phyloP scores from a whole-genome alignment of 2,329 filamentous ascomycete genomes.

The Cytospora piceicola region DNA sequence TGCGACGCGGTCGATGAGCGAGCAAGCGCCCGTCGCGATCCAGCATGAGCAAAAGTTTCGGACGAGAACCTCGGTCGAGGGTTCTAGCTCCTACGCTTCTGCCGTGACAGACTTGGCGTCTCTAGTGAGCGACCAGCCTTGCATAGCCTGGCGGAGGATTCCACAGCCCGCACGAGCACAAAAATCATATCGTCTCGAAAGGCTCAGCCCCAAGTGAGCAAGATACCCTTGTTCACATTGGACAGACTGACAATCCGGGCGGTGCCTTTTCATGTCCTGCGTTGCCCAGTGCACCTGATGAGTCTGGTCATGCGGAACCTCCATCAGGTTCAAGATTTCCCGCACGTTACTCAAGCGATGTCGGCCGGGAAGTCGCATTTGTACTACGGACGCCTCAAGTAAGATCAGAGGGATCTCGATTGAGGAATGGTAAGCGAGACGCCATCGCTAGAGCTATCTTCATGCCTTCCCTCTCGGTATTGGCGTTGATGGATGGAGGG shows the following conservation, averaged over 20 bases:
- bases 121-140: not conserved
- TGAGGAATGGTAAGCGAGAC: not conserved
- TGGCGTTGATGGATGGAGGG: constrained; percentile 3
- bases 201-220: not conserved
- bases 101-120: not conserved
- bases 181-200: not conserved
- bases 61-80: not conserved
- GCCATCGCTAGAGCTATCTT: not conserved
- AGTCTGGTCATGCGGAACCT: not conserved
- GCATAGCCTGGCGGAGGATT: not conserved
- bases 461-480: not conserved
- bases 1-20: constrained; percentile 1
- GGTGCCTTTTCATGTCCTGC: not conserved
- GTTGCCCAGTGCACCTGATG: not conserved
- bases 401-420: not conserved
- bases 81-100: not conserved
- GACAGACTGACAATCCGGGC: not conserved
- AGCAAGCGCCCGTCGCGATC: not conserved
- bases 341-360: not conserved
- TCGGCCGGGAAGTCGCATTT: not conserved
- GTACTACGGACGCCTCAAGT: not conserved
- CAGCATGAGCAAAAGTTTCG: not conserved
- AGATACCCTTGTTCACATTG: not conserved
- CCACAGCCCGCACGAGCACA: not conserved
- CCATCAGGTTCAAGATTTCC: not conserved